Conservation (phyloP, 2,329 filamentous ascomycete genomes). For the Lomentospora prolificans region DNA sequence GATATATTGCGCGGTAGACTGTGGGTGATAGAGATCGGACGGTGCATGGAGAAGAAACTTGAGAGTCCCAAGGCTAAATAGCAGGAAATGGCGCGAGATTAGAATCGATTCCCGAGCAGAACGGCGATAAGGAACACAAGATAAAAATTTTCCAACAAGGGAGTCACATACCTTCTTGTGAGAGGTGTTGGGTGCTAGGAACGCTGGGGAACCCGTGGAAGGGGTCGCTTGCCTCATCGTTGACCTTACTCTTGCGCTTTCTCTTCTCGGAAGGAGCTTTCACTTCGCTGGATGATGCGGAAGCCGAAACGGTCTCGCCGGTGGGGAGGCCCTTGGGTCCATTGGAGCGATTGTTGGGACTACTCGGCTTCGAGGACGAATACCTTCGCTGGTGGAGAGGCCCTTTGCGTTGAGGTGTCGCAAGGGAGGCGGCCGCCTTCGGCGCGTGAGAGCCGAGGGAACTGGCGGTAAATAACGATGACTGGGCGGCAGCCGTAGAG, state of each 20-base stretch:
- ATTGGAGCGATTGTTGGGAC: conserved; percentile 42
- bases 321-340: conserved; percentile 33
- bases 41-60: conserved; percentile 90
- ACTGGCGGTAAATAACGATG: conserved; percentile 22
- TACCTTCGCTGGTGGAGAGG: conserved; percentile 41
- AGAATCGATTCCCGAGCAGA: not conserved
- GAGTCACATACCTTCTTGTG: conserved; percentile 47
- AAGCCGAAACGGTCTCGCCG: conserved; percentile 38
- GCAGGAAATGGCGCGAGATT: not conserved
- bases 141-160: not conserved
- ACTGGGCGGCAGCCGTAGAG: conserved; percentile 32
- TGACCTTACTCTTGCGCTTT: conserved; percentile 49
- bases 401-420: conserved; percentile 13
- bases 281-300: conserved; percentile 31
- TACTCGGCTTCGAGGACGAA: conserved; percentile 54
- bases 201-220: conserved; percentile 59
- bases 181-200: conserved; percentile 63
- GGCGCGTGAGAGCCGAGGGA: conserved; percentile 29
- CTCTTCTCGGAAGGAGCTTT: conserved; percentile 41
- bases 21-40: conserved; percentile 81
- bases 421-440: conserved; percentile 25
- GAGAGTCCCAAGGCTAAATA: conserved; percentile 71
- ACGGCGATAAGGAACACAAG: not conserved
- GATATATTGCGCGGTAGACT: conserved; percentile 65
- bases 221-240: conserved; percentile 31